Evolutionary conservation across 23 red algal genomes (phyloP), one percentile per base, ranked within the genome.

Genomic region (Gracilaria gracilis): DNA sequence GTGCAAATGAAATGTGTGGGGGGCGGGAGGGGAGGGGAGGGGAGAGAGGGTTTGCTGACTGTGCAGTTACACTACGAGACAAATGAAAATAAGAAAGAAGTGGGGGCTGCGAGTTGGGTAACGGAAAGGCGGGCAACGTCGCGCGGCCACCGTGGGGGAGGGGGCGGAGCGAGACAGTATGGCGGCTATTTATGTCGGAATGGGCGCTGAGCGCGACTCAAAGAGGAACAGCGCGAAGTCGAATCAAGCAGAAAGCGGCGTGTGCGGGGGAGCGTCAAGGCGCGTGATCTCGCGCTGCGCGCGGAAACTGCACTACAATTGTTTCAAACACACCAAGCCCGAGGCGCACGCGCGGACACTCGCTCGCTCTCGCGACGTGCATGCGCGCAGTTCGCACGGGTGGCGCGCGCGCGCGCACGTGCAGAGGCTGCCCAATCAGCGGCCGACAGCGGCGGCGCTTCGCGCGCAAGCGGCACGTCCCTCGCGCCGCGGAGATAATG

Each of bases 31-130:
- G n/a, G n/a, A n/a, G n/a, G n/a, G n/a, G n/a, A n/a, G n/a, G n/a
- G n/a, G n/a, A n/a, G n/a, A n/a, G n/a, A n/a, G n/a, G n/a, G n/a
- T n/a, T n/a, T n/a, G n/a, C n/a, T n/a, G n/a, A n/a, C n/a, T n/a
- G n/a, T n/a, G n/a, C n/a, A n/a, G n/a, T n/a, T n/a, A n/a, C n/a
- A n/a, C n/a, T n/a, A n/a, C n/a, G 42, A 75, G 35, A 40, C 0
- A 75, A 47, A 75, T 46, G 36, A 75, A 46, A n/a, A 75, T 75
- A 47, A 75, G 66, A 36, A 25, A 17, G 66, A 17, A 25, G 66
- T 17, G 66, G 35, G 4, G n/a, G n/a, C n/a, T n/a, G n/a, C n/a
- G 66, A 70, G 27, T 24, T 3, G 4, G 65, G 65, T 25, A 25
- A 35, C 31, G 65, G 65, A 33, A 1, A 32, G 20, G 35, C n/a